phyloP scores from a whole-genome alignment of 2,329 filamentous ascomycete species.

The Amauroascus verrucosus region DNA sequence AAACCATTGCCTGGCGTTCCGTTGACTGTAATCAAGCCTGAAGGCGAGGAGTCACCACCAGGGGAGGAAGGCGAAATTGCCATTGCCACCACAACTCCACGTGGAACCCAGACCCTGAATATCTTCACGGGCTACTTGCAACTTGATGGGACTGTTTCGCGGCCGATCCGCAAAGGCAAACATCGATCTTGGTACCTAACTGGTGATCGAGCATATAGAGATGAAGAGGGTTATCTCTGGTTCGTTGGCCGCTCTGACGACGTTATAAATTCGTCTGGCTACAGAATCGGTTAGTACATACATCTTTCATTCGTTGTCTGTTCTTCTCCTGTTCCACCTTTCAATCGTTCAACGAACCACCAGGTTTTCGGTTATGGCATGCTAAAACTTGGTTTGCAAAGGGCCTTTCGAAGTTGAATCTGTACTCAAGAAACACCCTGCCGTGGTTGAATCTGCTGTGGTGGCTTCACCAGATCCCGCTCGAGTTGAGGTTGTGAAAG shows the following conservation, averaged over 20 bases:
- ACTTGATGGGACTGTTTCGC: constrained; percentile 4
- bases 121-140: constrained; percentile 13
- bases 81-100: constrained; percentile 18
- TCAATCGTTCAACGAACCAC: neutral
- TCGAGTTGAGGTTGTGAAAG: constrained; percentile 35
- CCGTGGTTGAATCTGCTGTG: constrained; percentile 33
- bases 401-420: constrained; percentile 37
- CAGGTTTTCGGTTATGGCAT: too few relatives aligned
- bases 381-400: too few relatives aligned
- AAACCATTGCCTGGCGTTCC: constrained; percentile 32
- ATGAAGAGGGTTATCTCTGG: constrained; percentile 29
- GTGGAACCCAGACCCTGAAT: constrained; percentile 12
- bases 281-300: constrained; percentile 24
- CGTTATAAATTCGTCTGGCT: constrained; percentile 35
- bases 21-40: constrained; percentile 25
- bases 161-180: constrained; percentile 12
- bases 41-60: constrained; percentile 22
- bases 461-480: constrained; percentile 31
- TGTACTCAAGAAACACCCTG: constrained; percentile 32
- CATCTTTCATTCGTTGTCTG: neutral
- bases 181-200: constrained; percentile 27
- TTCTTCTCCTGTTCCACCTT: neutral
- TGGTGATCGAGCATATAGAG: constrained; percentile 28
- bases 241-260: constrained; percentile 30
- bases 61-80: constrained; percentile 33